Evolutionary conservation across 768 basidiomycete species (phyloP), one percentile per base, ranked within the genome.

Genomic region (Amanita rubescens): DNA sequence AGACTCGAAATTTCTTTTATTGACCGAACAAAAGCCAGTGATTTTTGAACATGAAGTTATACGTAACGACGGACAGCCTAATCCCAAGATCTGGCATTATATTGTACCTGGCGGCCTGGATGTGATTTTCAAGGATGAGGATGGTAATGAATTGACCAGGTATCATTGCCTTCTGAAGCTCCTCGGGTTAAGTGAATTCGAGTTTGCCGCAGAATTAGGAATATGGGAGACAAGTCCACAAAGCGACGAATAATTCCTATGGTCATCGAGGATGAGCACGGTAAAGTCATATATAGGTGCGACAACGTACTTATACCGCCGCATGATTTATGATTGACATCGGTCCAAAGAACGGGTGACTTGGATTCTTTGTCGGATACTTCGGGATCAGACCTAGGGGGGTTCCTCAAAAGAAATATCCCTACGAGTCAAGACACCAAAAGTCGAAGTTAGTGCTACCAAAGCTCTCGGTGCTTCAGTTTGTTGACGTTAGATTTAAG

Each of bases 111-210:
- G 73, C 15, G 85, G 83, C 19, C 69, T 80, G 55, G 76, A 81
- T 54, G 80, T 87, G 5, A 75, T 87, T 43, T 86, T 88, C 59
- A 75, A 82, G 63, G 85, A 87, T 59, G 78, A 80, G 58, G 65
- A 73, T 17, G 85, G 85, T 19, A 76, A 79, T 51, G 82, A 82
- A 59, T 79, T 85, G 22, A 77, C 78, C 2, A 78, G 84, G 84
- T 81, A 67, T 20, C 51, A 61, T 35, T 20, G 3, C 17, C 25
- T 11, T 32, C 50, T 37, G 17, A 4, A 9, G 20, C 19, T 34
- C 25, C 12, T 27, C 24, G 9, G 2, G 11, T 14, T 33, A 14
- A 5, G 20, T 34, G 20, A 12, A 11, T 55, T 19, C 25, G 15
- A 24, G 6, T 42, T 34, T n/a, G 17, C 8, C 14, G 15, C 35